Conservation (phyloP, 352 stramenopile species). For the Pythium phragmitis region DNA sequence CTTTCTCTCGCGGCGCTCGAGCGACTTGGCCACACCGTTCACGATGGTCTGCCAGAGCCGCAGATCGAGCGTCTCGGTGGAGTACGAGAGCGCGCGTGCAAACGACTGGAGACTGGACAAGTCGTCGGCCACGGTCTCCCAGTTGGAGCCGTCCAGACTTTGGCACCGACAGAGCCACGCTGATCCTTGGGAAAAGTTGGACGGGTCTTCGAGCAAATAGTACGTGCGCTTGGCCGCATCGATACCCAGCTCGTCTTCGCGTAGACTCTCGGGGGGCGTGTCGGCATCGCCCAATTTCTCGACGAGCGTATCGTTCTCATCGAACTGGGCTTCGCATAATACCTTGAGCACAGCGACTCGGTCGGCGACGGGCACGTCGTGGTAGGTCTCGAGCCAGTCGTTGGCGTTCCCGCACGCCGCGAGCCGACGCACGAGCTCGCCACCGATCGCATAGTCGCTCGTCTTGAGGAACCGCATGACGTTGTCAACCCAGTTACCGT, state of each 20-base stretch:
- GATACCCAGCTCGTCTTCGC: slow-evolving; percentile 44
- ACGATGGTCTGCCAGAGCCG: slow-evolving; percentile 53
- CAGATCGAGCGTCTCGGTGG: slow-evolving; percentile 44
- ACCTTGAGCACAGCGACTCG: slow-evolving; percentile 56
- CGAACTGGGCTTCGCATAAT: slow-evolving; percentile 64
- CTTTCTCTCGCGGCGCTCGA: slow-evolving; percentile 50
- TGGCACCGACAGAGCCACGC: slow-evolving; percentile 64
- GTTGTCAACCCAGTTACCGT: slow-evolving; percentile 44
- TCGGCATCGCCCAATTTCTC: slow-evolving; percentile 54
- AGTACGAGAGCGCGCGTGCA: slow-evolving; percentile 48
- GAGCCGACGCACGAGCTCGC: slow-evolving; percentile 17
- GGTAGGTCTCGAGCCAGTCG: slow-evolving; percentile 42
- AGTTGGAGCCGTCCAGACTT: slow-evolving; percentile 35
- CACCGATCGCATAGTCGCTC: slow-evolving; percentile 31
- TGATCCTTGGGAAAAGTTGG: slow-evolving; percentile 46
- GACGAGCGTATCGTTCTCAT: slow-evolving; percentile 56
- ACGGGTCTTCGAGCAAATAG: slow-evolving; percentile 61
- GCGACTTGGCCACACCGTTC: slow-evolving; percentile 43
- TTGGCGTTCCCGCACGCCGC: slow-evolving; percentile 16
- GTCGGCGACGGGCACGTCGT: slow-evolving; percentile 37
- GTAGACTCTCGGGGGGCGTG: slow-evolving; percentile 37
- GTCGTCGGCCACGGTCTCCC: slow-evolving; percentile 64
- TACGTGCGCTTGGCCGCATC: slow-evolving; percentile 53
- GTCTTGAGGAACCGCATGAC: slow-evolving; percentile 46
- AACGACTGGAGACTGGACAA: slow-evolving; percentile 51